Base-by-base conservation (phyloP, 164 flowering plant genomes). In the Taxillus chinensis region DNA sequence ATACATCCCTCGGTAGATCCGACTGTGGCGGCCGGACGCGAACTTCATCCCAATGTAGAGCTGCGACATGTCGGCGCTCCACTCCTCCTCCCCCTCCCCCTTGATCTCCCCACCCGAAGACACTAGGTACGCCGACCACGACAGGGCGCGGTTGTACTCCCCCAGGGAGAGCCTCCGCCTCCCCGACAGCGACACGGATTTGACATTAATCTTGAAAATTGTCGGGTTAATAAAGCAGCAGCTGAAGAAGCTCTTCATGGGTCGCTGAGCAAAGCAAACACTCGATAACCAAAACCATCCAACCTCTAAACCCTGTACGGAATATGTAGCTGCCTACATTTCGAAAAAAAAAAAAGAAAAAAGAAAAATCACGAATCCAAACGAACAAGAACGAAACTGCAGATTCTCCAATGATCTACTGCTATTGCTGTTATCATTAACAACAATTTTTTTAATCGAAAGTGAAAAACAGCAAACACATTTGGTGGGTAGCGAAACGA, bases 11-110 rank as follows among this genome's bases (percentile, higher is more conserved):
- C 87, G 78, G 51, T 89, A 89, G 58, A 89, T 85, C 74, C 92
- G 74, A 60, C 96, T 89, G 41, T 86, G 92, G 57, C 90, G 63
- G 5, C 96, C 96, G 0, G 89, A 75, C 3, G 96, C 96, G 68
- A 89, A 89, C 52, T 80, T 89, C 50, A 62, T 62, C 48, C 96
- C 92, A 3, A 89, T 85, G 39, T 74, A 80, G 60, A 89, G 60
- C 77, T 86, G 83, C 17, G 96, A 86, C 92, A 86, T 82, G 57
- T 89, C 96, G 0, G 90, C 96, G 55, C 90, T 79, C 96, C 92
- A 86, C 57, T 82, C 82, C 39, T 78, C 87, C 55, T 83, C 89
- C 37, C 78, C 89, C 13, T 78, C 89, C 41, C 86, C 90, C 62
- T 89, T 89, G 4, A 86, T 89, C 62, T 56, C 85, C 0, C 82